Percentiles rank a stretch among this genome's conserved stretches.
phyloP scores from a whole-genome alignment of 2,329 filamentous ascomycete species.

The Aspergillus sp. region DNA sequence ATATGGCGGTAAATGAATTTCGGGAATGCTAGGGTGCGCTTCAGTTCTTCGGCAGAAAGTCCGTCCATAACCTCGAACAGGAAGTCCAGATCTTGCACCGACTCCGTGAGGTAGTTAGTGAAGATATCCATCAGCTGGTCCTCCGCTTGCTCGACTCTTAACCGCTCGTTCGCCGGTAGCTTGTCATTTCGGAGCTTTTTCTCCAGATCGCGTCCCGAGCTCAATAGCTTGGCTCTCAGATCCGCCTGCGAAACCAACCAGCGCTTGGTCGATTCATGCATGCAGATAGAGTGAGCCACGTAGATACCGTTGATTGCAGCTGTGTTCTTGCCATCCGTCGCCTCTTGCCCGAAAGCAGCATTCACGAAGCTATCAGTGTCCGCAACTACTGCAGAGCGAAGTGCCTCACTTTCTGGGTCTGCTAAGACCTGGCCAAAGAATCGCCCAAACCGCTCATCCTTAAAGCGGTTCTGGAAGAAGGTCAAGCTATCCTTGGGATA shows the following conservation, averaged over 20 bases:
- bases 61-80: constrained; percentile 83
- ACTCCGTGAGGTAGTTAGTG: constrained; percentile 73
- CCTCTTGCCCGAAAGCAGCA: constrained; percentile 63
- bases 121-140: constrained; percentile 86
- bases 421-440: constrained; percentile 86
- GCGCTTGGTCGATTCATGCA: constrained; percentile 62
- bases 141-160: constrained; percentile 84
- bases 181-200: constrained; percentile 69
- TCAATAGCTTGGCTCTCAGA: constrained; percentile 60
- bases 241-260: constrained; percentile 65
- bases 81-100: constrained; percentile 75
- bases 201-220: constrained; percentile 76
- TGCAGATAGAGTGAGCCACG: constrained; percentile 75
- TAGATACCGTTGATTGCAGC: constrained; percentile 87
- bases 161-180: constrained; percentile 70
- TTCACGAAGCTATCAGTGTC: constrained; percentile 73
- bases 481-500: constrained; percentile 87
- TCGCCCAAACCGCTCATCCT: constrained; percentile 83
- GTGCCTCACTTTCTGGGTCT: constrained; percentile 69
- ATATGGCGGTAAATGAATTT: constrained; percentile 83
- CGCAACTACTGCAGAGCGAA: constrained; percentile 73
- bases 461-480: constrained; percentile 75
- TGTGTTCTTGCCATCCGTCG: constrained; percentile 68
- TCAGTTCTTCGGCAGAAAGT: constrained; percentile 80
- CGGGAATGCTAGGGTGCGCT: constrained; percentile 71